Conservation (phyloP, 1,284 basidiomycete species). For the Chalciporus sp. region DNA sequence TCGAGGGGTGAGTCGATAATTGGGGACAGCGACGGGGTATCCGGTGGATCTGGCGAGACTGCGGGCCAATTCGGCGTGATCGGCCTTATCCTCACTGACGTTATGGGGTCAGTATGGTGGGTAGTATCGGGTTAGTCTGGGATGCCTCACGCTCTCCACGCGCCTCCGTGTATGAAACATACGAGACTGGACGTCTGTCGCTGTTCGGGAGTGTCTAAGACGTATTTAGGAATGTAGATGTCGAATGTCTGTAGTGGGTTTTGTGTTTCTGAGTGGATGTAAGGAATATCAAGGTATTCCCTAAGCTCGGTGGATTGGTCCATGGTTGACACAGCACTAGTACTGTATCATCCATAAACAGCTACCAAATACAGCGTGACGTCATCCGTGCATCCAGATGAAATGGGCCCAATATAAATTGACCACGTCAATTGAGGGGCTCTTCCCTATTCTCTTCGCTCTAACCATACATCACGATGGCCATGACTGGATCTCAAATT, state of each 20-base stretch:
- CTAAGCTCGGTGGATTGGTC: constrained; percentile 9
- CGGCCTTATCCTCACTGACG: constrained; percentile 68
- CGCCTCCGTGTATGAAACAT: constrained; percentile 77
- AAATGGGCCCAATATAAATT: constrained; percentile 19
- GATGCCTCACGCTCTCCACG: constrained; percentile 69
- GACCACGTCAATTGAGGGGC: background rate
- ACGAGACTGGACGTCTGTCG: constrained; percentile 38
- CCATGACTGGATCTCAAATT: constrained; percentile 72
- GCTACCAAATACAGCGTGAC: constrained; percentile 20
- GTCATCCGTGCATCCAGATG: constrained; percentile 18
- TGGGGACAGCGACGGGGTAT: constrained; percentile 66
- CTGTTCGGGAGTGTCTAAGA: background rate
- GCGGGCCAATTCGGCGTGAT: constrained; percentile 56
- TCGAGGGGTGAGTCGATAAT: constrained; percentile 68
- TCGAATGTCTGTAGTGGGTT: constrained; percentile 50
- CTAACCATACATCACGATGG: constrained; percentile 45
- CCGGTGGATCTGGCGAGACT: constrained; percentile 49
- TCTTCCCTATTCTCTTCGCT: background rate
- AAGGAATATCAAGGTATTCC: constrained; percentile 45
- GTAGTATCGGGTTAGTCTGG: background rate
- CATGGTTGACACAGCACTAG: background rate
- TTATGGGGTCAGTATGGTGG: constrained; percentile 7
- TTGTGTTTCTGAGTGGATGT: constrained; percentile 30
- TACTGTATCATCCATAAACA: constrained; percentile 17
- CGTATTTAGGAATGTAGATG: constrained; percentile 40